Percentiles rank a stretch among this genome's conserved stretches.
Conservation (phyloP, 176 grass and related monocot species). For the Oryza officinalis region DNA sequence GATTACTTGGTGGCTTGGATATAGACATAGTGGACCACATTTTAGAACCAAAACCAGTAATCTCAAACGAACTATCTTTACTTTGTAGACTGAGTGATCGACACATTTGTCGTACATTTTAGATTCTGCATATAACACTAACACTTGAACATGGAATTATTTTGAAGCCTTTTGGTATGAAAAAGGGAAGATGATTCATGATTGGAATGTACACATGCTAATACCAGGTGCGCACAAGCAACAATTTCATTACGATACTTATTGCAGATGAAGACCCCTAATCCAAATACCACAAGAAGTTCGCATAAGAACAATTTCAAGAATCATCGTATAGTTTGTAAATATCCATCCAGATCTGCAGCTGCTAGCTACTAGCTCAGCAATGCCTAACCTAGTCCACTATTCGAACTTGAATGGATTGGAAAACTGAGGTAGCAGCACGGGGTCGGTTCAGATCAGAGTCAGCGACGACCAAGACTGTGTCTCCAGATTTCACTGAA, state of each 20-base stretch:
- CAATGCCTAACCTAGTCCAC: conserved; percentile 36
- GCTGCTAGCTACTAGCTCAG: background rate
- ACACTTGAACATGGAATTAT: background rate
- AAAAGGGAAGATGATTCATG: background rate
- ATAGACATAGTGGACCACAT: background rate
- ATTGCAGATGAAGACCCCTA: background rate
- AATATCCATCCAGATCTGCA: background rate
- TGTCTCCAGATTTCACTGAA: conserved; percentile 55
- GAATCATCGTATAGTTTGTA: background rate
- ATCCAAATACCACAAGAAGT: conserved; percentile 13
- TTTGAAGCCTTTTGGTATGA: background rate
- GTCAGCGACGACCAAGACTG: conserved; percentile 55
- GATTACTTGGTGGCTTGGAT: background rate
- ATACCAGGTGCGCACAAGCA: background rate
- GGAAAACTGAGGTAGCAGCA: conserved; percentile 40
- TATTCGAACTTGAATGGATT: conserved; percentile 63
- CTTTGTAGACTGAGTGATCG: no score
- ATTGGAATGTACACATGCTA: background rate
- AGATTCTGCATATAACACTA: background rate
- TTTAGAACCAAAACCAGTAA: background rate
- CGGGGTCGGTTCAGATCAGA: conserved; percentile 54
- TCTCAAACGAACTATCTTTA: no score
- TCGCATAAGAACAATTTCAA: background rate
- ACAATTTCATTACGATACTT: background rate
- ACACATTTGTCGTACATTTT: background rate